These are phyloP conservation scores for Akanthomyces lecanii DNA, from an alignment of 2,329 filamentous ascomycete species.

Conservation along the genomic window DNA sequence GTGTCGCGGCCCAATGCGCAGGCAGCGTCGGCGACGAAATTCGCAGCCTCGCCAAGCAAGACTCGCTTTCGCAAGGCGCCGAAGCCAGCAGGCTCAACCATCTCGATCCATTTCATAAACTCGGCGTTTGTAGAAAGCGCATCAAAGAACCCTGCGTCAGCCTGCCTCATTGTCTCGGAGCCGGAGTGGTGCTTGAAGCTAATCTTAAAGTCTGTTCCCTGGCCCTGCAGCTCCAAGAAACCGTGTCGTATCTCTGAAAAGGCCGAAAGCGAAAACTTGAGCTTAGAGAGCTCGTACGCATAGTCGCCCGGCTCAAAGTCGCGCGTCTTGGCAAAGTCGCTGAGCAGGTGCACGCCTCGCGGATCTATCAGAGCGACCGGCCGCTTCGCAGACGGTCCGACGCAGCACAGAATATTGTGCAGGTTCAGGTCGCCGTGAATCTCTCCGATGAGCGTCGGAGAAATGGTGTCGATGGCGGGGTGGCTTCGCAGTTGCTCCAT, in stretches of 20 bases:
- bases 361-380: constrained; percentile 13
- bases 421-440: constrained; percentile 16
- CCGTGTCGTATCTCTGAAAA: constrained; percentile 14
- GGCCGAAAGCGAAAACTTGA: constrained; percentile 10
- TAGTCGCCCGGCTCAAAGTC: constrained; percentile 16
- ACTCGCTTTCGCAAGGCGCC: constrained; percentile 4
- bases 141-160: constrained; percentile 7
- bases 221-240: not conserved
- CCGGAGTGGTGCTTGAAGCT: constrained; percentile 4
- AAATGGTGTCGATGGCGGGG: not conserved
- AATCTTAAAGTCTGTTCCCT: not conserved
- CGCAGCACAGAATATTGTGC: constrained; percentile 13
- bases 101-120: constrained; percentile 8
- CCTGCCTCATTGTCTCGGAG: constrained; percentile 9
- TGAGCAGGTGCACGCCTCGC: constrained; percentile 15
- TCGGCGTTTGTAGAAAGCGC: not conserved
- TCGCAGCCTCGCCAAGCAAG: constrained; percentile 12
- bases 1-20: constrained; percentile 14
- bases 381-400: not conserved
- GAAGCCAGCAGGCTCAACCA: constrained; percentile 7
- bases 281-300: constrained; percentile 12
- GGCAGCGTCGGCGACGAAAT: constrained; percentile 13
- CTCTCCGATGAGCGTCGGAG: constrained; percentile 4
- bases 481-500: constrained; percentile 1
- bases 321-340: constrained; percentile 8